phyloP scores from a whole-genome alignment of 2,329 filamentous ascomycete species.

The Colletotrichum incanum region DNA sequence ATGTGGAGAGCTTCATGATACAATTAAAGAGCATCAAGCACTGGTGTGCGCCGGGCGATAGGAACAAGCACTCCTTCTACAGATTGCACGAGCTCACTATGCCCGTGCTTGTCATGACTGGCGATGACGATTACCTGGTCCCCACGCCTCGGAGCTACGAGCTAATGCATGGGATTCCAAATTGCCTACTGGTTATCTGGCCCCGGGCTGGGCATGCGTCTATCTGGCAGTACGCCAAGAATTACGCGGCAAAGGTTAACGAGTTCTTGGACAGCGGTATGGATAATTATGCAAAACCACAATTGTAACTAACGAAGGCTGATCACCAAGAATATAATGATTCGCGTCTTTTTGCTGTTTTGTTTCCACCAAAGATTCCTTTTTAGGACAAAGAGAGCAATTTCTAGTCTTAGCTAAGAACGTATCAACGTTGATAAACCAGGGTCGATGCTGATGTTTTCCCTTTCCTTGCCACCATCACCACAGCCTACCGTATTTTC shows the following conservation, averaged over 20 bases:
- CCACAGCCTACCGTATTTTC: too few relatives aligned
- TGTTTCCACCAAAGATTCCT: too few relatives aligned
- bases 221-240: conserved; percentile 33
- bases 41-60: conserved; percentile 22
- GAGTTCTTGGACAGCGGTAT: conserved; percentile 20
- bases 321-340: background rate
- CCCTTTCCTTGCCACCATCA: too few relatives aligned
- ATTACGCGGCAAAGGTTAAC: conserved; percentile 22
- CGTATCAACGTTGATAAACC: too few relatives aligned
- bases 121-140: conserved; percentile 33
- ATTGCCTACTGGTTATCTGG: conserved; percentile 29
- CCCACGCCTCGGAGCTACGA: conserved; percentile 34
- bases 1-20: conserved; percentile 32
- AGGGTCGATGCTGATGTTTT: too few relatives aligned
- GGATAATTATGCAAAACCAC: background rate
- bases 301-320: background rate
- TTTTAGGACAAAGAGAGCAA: too few relatives aligned
- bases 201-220: conserved; percentile 28
- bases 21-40: conserved; percentile 23
- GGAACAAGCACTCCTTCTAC: conserved; percentile 22
- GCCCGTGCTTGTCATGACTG: conserved; percentile 35
- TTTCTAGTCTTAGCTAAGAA: too few relatives aligned
- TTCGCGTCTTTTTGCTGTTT: too few relatives aligned
- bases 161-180: conserved; percentile 24
- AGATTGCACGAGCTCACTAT: conserved; percentile 22